Evolutionary conservation across 805 yeast species (phyloP), one percentile per base, ranked within the genome.

Genomic region (Lachancea kluyveri): DNA sequence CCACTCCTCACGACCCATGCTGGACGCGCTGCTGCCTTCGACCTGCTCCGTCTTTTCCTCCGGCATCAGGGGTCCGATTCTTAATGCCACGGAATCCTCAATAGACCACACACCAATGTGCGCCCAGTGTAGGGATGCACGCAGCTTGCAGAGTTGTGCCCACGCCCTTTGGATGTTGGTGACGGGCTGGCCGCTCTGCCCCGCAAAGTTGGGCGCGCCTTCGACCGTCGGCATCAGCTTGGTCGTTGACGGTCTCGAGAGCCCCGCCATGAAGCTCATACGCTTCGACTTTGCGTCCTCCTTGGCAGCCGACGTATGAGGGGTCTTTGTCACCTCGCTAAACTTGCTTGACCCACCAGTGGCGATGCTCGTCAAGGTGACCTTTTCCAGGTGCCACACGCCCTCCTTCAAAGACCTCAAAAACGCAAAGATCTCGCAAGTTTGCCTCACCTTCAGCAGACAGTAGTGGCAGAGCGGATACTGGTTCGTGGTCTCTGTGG

Each of bases 391-490:
- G 50, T 76, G 72, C 73, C 85, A 80, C 8, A 79, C 65, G 4
- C 72, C 71, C 29, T 67, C 62, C 37, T 69, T 66, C 24, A 88
- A 60, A 16, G 79, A 67, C 45, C 94, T 70, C 42, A 90, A 56
- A 45, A 80, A 79, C 24, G 87, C 82, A 50, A 85, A 75, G 38
- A 85, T 70, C 37, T 88, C 95, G 56, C 96, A 85, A 2, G 81
- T 72, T 36, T 83, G 76, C 48, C 97, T 72, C 30, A 87, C 67
- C 49, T 85, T 78, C 33, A 77, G 66, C 27, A 92, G 67, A 59
- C 97, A 90, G 46, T 76, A 78, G 39, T 79, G 78, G 53, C 96
- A 90, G 20, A 88, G 64, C 10, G 94, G 82, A 48, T 80, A 80
- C 28, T 60, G 64, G 38, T 57, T 51, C 3, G 52, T 40, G 6